Conservation (phyloP, 192 early-diverging fungal genomes). For the Mortierella claussenii region DNA sequence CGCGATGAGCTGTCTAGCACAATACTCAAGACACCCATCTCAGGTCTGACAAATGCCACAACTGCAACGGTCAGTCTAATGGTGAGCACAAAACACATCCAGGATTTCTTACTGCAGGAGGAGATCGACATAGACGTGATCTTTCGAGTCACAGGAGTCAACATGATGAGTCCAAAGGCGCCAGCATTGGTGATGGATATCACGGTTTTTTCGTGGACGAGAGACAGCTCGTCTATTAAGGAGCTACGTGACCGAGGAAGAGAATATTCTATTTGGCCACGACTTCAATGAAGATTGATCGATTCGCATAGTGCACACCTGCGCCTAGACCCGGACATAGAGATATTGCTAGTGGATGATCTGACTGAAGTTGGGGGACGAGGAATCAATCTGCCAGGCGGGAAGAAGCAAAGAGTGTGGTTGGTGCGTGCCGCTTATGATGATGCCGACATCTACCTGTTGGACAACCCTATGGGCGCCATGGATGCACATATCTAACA, state of each 20-base stretch:
- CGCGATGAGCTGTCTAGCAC: constrained; percentile 36
- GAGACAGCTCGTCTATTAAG: too few species aligned
- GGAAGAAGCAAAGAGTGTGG: constrained; percentile 80
- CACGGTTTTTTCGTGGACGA: too few species aligned
- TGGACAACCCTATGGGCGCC: constrained; percentile 86
- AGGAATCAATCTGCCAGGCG: constrained; percentile 72
- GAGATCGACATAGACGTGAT: constrained; percentile 17
- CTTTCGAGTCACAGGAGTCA: not conserved
- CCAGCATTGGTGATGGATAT: constrained; percentile 78
- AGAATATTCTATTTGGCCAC: constrained; percentile 56
- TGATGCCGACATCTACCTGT: constrained; percentile 71
- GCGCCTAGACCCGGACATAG: constrained; percentile 18
- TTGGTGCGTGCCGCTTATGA: constrained; percentile 85
- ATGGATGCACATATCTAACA: constrained; percentile 62
- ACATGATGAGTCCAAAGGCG: constrained; percentile 20
- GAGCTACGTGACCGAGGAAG: too few species aligned
- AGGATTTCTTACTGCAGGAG: constrained; percentile 27
- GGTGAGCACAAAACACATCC: constrained; percentile 57
- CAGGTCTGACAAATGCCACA: constrained; percentile 64
- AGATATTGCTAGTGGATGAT: constrained; percentile 26
- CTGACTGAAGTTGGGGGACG: constrained; percentile 73
- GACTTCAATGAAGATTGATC: constrained; percentile 16
- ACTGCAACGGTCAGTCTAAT: constrained; percentile 60
- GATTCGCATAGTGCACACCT: constrained; percentile 4
- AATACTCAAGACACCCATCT: constrained; percentile 64